Evolutionary conservation across 331 rosid genomes (phyloP).

Genomic region (Quercus tomentella): DNA sequence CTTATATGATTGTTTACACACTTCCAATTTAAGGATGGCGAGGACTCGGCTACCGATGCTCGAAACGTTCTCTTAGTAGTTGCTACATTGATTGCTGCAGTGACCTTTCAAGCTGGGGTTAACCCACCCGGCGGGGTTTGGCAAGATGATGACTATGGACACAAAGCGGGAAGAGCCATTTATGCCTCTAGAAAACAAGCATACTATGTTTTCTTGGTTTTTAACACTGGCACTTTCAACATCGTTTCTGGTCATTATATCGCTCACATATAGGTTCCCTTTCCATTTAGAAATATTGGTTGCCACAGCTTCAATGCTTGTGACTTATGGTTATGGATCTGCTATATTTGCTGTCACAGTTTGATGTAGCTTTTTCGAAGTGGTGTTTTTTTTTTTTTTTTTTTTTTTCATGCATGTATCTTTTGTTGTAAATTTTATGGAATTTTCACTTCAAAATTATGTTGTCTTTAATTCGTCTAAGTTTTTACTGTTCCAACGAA

Average conservation of each 20-base stretch:
- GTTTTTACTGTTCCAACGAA: too few species aligned
- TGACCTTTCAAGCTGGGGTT: too few species aligned
- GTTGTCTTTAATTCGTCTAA: too few species aligned
- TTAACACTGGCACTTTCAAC: constrained; percentile 26
- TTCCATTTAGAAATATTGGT: background rate
- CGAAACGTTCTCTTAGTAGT: too few species aligned
- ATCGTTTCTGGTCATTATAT: background rate
- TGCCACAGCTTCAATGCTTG: background rate
- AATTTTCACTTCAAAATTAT: background rate
- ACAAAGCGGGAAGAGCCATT: constrained; percentile 10
- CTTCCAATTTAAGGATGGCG: too few species aligned
- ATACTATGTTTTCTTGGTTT: constrained; percentile 11
- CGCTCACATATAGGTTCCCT: background rate
- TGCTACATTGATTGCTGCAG: too few species aligned
- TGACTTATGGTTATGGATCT: background rate
- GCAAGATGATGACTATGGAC: background rate
- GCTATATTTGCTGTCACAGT: background rate
- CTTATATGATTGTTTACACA: too few species aligned
- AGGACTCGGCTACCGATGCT: too few species aligned
- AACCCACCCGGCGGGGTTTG: too few species aligned
- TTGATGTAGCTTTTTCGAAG: too few species aligned
- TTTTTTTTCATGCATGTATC: too few species aligned
- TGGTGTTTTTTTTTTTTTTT: too few species aligned
- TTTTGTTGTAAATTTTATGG: background rate
- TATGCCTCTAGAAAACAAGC: background rate